Conservation (phyloP, 306 rosid species). For the Dryas octopetala region DNA sequence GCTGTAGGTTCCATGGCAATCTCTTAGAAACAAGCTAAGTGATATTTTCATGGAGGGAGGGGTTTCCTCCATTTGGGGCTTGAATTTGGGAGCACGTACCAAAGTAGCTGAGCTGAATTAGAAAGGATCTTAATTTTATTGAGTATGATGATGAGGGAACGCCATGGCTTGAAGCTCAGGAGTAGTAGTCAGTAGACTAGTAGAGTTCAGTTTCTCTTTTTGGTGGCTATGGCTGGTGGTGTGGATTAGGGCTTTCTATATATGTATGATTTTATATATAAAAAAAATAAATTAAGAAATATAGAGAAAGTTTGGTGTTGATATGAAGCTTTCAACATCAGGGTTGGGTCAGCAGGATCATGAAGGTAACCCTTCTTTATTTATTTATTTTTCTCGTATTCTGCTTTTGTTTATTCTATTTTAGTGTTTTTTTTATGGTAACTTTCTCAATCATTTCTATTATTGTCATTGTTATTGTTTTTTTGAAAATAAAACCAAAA, state of each 20-base stretch:
- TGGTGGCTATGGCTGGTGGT: slow-evolving; percentile 5
- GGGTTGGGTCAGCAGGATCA: slow-evolving; percentile 80
- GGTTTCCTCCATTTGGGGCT: slow-evolving; percentile 39
- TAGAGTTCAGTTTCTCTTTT: not conserved
- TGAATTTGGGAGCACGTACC: slow-evolving; percentile 25
- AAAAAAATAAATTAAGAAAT: slow-evolving; percentile 33
- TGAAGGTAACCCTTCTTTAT: slow-evolving; percentile 54
- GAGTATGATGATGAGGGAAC: slow-evolving; percentile 29
- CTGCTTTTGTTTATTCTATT: not conserved
- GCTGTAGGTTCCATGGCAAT: slow-evolving; percentile 47
- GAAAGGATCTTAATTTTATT: slow-evolving; percentile 17
- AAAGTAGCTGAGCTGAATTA: slow-evolving; percentile 11
- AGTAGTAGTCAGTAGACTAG: not conserved
- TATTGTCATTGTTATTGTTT: not conserved
- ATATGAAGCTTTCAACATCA: slow-evolving; percentile 83
- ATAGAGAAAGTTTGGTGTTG: slow-evolving; percentile 41
- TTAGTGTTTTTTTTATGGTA: slow-evolving; percentile 13
- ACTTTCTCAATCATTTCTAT: slow-evolving; percentile 13
- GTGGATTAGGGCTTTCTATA: slow-evolving; percentile 45
- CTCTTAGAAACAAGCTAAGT: slow-evolving; percentile 36
- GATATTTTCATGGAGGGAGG: slow-evolving; percentile 35
- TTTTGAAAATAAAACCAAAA: not conserved
- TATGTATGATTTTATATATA: not conserved
- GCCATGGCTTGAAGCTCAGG: slow-evolving; percentile 43
- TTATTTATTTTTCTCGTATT: slow-evolving; percentile 32